Evolutionary conservation across 2,329 filamentous ascomycete species (phyloP).

Genomic region (Aspergillus sp.): DNA sequence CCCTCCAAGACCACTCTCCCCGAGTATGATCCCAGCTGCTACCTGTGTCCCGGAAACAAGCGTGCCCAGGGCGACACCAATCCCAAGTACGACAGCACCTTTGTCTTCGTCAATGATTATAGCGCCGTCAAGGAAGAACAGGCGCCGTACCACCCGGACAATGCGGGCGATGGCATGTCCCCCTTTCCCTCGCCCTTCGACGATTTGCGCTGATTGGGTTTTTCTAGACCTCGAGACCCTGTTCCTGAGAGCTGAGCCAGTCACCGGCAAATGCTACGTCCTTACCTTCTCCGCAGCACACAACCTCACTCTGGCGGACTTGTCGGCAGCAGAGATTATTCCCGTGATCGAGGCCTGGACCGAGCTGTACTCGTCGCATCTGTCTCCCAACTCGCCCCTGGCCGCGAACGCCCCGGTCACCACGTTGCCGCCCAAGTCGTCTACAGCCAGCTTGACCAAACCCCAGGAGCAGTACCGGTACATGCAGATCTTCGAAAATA

Average conservation of each 20-base stretch:
- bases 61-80: constrained; percentile 81
- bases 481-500: constrained; percentile 99
- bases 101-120: constrained; percentile 95
- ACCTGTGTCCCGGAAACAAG: constrained; percentile 85
- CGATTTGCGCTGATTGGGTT: no score
- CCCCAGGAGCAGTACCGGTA: constrained; percentile 77
- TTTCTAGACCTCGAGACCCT: constrained; percentile 59
- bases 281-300: constrained; percentile 88
- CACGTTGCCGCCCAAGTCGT: constrained; percentile 40
- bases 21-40: constrained; percentile 83
- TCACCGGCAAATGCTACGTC: constrained; percentile 94
- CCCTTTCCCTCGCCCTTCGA: no score
- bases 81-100: constrained; percentile 76
- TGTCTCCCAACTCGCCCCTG: constrained; percentile 64
- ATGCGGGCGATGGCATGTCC: constrained; percentile 30
- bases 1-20: constrained; percentile 63
- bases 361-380: constrained; percentile 72
- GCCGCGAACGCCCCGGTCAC: constrained; percentile 39
- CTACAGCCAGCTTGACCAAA: constrained; percentile 37
- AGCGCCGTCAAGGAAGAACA: constrained; percentile 93
- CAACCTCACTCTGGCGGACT: constrained; percentile 86
- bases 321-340: constrained; percentile 65
- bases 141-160: constrained; percentile 58
- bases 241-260: constrained; percentile 72
- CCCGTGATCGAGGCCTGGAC: constrained; percentile 88